Evolutionary conservation across 371 early-diverging fungal genomes (phyloP), one percentile per base, ranked within the genome.

Genomic region (Rhizopus microsporus): DNA sequence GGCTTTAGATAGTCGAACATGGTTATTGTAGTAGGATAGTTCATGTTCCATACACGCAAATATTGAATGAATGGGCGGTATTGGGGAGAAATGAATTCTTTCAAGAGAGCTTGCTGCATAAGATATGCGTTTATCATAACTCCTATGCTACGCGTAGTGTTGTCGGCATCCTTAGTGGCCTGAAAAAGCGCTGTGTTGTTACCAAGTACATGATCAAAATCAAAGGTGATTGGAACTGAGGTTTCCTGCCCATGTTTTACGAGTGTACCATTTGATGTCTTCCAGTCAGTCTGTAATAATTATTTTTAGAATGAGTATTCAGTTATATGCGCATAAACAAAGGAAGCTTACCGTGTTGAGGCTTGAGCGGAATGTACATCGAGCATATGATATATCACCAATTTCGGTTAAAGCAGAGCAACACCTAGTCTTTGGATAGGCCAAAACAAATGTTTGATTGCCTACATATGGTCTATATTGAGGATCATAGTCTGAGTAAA

Each of bases 401-500:
- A 57, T 1, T 17, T 38, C 49, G 6, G 33, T 35, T 2, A 10
- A 32, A 43, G 30, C 45, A 0, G 16, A 30, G 7, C 12, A 7
- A 0, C 32, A 12, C 16, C 30, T 42, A 3, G 8, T 31, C 7
- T 37, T 61, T 10, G 47, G 16, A 29, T 51, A 54, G 5, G 59
- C 64, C 15, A 59, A 35, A 15, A 71, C 58, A 59, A 71, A 65
- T 4, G 48, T 47, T 35, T 71, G 72, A 23, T 71, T 60, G 10
- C 72, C 68, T 5, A 62, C 62, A 39, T 67, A 59, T 7, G 46
- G 46, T 12, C 65, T 54, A 13, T 57, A 54, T 4, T 52, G 48
- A 5, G 68, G 55, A 48, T 59, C 50, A 40, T 57, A 65, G 5
- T 15, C 10, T 3, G 54, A 43, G 29, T 37, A 43, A 7, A 57